These are phyloP conservation scores for Flaveria robusta DNA, from an alignment of 129 eudicot species.

Conservation along the genomic window DNA sequence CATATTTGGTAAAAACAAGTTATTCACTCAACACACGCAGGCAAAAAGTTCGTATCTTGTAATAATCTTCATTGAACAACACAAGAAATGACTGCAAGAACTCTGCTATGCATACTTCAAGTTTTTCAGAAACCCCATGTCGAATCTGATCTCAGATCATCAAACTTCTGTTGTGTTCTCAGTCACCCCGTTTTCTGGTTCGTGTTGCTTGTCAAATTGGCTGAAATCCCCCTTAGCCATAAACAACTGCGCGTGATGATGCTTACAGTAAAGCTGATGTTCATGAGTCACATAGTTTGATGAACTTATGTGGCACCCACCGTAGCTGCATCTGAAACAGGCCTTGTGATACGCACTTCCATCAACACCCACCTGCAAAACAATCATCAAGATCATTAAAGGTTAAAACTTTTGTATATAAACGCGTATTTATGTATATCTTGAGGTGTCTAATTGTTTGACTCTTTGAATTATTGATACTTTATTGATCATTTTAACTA, in stretches of 20 bases:
- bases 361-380: conserved; percentile 62
- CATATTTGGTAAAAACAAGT: conserved; percentile 25
- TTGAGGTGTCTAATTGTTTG: conserved; percentile 21
- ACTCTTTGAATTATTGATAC: not conserved
- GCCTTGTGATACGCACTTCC: conserved; percentile 65
- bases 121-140: conserved; percentile 12
- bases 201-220: conserved; percentile 47
- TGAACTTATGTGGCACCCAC: conserved; percentile 69
- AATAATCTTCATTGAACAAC: conserved; percentile 35
- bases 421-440: not conserved
- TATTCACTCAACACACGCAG: conserved; percentile 38
- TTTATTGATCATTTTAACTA: not conserved
- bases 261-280: conserved; percentile 64
- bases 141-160: conserved; percentile 5
- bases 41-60: conserved; percentile 28
- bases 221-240: conserved; percentile 70
- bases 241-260: conserved; percentile 66
- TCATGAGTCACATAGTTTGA: conserved; percentile 74
- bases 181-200: conserved; percentile 44
- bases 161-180: conserved; percentile 48
- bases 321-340: conserved; percentile 66
- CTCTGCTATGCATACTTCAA: conserved; percentile 21
- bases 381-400: conserved; percentile 22
- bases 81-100: conserved; percentile 17
- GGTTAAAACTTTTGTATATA: not conserved